phyloP scores from a whole-genome alignment of 441 rosid species.

The Manihot esculenta region DNA sequence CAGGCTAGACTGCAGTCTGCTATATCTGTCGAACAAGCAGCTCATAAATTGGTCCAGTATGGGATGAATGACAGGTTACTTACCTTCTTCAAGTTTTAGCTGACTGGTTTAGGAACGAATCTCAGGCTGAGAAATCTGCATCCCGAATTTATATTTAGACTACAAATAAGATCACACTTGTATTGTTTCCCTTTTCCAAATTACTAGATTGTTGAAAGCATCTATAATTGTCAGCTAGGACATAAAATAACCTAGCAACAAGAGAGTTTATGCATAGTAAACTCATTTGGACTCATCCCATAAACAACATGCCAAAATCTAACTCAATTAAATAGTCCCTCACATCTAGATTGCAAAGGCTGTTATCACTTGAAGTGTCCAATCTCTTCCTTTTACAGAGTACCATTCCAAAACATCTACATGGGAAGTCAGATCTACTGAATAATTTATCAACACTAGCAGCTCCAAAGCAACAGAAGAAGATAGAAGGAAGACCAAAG shows the following conservation, averaged over 20 bases:
- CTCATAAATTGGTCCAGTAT: background rate
- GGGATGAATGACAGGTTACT: background rate
- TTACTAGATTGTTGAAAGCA: background rate
- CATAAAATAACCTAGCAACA: background rate
- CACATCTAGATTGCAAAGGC: background rate
- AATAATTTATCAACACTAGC: background rate
- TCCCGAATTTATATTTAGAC: background rate
- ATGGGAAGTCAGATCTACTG: background rate
- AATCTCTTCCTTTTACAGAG: slow-evolving; percentile 4
- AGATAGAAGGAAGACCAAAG: background rate
- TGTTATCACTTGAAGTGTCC: background rate
- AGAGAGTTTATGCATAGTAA: background rate
- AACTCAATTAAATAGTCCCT: slow-evolving; percentile 9
- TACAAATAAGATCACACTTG: background rate
- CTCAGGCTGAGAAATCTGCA: background rate
- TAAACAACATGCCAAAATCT: background rate
- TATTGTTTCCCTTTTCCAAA: background rate
- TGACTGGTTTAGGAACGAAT: background rate
- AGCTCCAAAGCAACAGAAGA: slow-evolving; percentile 5
- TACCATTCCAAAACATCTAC: background rate
- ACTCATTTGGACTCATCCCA: background rate
- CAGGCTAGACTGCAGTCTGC: background rate
- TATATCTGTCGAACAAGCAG: background rate
- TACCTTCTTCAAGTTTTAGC: background rate
- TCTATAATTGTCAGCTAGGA: background rate